phyloP scores from a whole-genome alignment of 371 early-diverging fungal genomes.

The Mucor sp. region DNA sequence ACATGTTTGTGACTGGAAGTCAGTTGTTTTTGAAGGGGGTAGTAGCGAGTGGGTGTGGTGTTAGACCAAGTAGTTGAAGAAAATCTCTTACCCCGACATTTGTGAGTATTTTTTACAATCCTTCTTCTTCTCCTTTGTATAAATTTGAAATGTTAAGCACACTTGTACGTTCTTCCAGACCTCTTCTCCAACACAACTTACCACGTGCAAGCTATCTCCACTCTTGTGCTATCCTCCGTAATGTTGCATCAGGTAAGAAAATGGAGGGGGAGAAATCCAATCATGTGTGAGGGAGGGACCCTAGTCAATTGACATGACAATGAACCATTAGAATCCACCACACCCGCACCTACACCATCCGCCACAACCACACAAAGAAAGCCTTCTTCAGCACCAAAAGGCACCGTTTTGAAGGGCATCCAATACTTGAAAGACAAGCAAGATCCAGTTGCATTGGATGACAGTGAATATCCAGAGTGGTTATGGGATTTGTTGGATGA shows the following conservation, averaged over 20 bases:
- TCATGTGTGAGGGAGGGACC: not conserved
- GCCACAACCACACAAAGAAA: constrained; percentile 6
- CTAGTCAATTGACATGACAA: not conserved
- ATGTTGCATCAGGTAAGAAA: constrained; percentile 19
- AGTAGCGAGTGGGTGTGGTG: not conserved
- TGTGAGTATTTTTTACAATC: not conserved
- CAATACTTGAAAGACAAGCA: constrained; percentile 78
- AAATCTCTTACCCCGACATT: constrained; percentile 3
- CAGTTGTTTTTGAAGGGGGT: not conserved
- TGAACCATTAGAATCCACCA: not conserved
- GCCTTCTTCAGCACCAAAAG: constrained; percentile 62
- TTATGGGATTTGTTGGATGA: constrained; percentile 86
- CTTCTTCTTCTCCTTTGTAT: not conserved
- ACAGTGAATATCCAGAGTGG: constrained; percentile 91
- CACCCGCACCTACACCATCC: not conserved
- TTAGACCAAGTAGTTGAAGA: not conserved
- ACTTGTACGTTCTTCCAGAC: constrained; percentile 16
- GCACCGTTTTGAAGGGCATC: constrained; percentile 83
- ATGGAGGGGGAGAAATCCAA: not conserved
- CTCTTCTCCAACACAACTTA: constrained; percentile 7
- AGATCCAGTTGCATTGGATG: constrained; percentile 88
- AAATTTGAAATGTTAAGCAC: constrained; percentile 13
- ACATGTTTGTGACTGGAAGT: not conserved
- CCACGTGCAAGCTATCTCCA: constrained; percentile 18
- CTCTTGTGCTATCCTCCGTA: constrained; percentile 8